Percentiles rank a stretch among this genome's conserved stretches.
Conservation (phyloP, 345 rosid species). For the Fremontodendron californicum region DNA sequence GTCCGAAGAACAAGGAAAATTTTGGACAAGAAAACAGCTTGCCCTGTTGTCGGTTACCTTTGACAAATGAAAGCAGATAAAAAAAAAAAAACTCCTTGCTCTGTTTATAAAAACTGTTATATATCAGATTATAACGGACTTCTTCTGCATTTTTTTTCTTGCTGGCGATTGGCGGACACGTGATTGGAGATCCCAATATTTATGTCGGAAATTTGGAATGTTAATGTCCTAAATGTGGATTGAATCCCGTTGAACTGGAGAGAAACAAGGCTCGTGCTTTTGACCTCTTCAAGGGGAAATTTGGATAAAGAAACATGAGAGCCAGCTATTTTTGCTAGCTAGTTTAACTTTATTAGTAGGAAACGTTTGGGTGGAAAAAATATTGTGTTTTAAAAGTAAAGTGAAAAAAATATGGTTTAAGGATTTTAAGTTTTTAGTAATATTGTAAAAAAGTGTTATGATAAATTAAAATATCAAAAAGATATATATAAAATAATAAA, state of each 20-base stretch:
- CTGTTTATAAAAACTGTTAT: conserved; percentile 21
- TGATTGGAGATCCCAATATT: conserved; percentile 48
- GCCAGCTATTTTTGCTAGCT: background rate
- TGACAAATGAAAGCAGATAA: conserved; percentile 26
- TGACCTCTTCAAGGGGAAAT: conserved; percentile 30
- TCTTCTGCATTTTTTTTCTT: conserved; percentile 12
- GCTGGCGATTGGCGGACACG: conserved; percentile 32
- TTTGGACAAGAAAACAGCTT: background rate
- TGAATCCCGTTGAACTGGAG: conserved; percentile 11
- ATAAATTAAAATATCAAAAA: too few relatives aligned
- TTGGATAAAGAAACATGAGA: background rate
- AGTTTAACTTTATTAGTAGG: too few relatives aligned
- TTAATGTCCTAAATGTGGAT: conserved; percentile 16
- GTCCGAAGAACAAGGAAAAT: conserved; percentile 9
- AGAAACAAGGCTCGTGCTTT: conserved; percentile 24
- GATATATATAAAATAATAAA: too few relatives aligned
- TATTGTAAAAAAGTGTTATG: too few relatives aligned
- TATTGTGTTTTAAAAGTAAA: too few relatives aligned
- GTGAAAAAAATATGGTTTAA: too few relatives aligned
- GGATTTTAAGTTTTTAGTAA: too few relatives aligned
- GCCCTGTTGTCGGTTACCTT: background rate
- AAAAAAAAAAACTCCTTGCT: conserved; percentile 24
- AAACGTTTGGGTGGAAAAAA: too few relatives aligned
- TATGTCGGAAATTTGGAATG: conserved; percentile 9
- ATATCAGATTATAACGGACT: conserved; percentile 19